Percentiles rank a stretch among this genome's conserved stretches.
Evolutionary conservation across 2,329 filamentous ascomycete genomes (phyloP).

Genomic region (Phaeosphaeriaceae sp.): DNA sequence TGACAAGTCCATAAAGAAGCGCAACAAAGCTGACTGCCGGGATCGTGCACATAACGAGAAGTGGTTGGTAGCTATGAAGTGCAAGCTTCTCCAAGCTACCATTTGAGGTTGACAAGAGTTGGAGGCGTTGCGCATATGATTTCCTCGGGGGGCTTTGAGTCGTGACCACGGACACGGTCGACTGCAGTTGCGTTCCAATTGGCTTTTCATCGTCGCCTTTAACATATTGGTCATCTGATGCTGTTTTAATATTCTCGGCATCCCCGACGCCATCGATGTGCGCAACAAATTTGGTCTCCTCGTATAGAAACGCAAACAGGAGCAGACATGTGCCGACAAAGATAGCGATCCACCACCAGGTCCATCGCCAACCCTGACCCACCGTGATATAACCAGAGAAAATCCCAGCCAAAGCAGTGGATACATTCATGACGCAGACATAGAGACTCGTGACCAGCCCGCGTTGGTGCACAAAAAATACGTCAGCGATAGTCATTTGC

Average conservation of each 20-base stretch:
- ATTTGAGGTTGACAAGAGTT: constrained; percentile 30
- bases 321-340: constrained; percentile 50
- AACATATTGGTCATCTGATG: background rate
- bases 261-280: background rate
- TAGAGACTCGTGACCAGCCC: constrained; percentile 59
- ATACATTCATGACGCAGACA: constrained; percentile 48
- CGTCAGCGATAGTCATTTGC: constrained; percentile 58
- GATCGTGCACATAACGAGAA: constrained; percentile 47
- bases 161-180: constrained; percentile 3
- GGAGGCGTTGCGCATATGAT: constrained; percentile 9
- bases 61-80: constrained; percentile 47
- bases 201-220: background rate
- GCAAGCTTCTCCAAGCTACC: constrained; percentile 21
- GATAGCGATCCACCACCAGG: constrained; percentile 59
- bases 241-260: background rate
- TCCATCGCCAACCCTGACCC: constrained; percentile 59
- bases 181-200: background rate
- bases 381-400: constrained; percentile 53
- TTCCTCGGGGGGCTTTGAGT: constrained; percentile 2
- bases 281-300: constrained; percentile 35
- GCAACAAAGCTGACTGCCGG: constrained; percentile 50
- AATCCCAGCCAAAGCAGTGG: constrained; percentile 49
- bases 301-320: constrained; percentile 55
- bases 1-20: background rate
- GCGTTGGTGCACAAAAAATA: constrained; percentile 59